A percentile compares a stretch with the other conserved stretches of the same genome.
phyloP scores from a whole-genome alignment of 106 monocot genomes.

The Dactylorhiza incarnata region DNA sequence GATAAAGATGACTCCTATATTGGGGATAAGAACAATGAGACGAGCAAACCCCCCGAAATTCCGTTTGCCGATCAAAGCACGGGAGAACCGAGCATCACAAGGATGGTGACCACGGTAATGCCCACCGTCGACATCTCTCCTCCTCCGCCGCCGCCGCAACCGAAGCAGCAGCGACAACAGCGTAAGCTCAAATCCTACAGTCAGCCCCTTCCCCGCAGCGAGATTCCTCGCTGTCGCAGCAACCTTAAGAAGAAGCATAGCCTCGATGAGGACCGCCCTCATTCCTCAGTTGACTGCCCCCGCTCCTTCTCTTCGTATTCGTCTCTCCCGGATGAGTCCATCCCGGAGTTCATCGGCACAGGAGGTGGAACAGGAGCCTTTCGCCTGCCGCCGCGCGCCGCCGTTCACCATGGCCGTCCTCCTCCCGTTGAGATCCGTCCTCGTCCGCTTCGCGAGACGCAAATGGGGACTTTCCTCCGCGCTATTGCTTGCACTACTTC shows the following conservation, averaged over 20 bases:
- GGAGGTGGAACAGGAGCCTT: slow-evolving; percentile 9
- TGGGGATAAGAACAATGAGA: too few relatives aligned
- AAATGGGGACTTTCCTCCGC: slow-evolving; percentile 13
- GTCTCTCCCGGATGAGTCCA: background rate
- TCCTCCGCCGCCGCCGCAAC: background rate
- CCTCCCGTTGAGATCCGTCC: slow-evolving; percentile 20
- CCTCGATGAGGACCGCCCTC: slow-evolving; percentile 1
- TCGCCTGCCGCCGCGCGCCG: slow-evolving; percentile 12
- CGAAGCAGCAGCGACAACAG: background rate
- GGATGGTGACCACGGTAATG: background rate
- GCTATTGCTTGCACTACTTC: background rate
- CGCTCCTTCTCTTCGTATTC: background rate
- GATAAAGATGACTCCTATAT: too few relatives aligned
- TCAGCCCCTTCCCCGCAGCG: background rate
- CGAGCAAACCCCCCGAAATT: too few relatives aligned
- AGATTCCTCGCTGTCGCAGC: background rate
- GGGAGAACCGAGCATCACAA: background rate
- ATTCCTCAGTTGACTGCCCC: background rate
- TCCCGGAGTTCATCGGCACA: slow-evolving; percentile 19
- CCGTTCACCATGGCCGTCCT: slow-evolving; percentile 11
- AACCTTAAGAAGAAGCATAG: slow-evolving; percentile 4
- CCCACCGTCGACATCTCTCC: background rate
- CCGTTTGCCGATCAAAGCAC: too few relatives aligned
- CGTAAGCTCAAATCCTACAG: background rate
- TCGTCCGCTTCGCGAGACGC: slow-evolving; percentile 28